Evolutionary conservation across 495 filamentous ascomycete species (phyloP), one percentile per base, ranked within the genome.

Genomic region (Podospora bellae-mahoneyi): DNA sequence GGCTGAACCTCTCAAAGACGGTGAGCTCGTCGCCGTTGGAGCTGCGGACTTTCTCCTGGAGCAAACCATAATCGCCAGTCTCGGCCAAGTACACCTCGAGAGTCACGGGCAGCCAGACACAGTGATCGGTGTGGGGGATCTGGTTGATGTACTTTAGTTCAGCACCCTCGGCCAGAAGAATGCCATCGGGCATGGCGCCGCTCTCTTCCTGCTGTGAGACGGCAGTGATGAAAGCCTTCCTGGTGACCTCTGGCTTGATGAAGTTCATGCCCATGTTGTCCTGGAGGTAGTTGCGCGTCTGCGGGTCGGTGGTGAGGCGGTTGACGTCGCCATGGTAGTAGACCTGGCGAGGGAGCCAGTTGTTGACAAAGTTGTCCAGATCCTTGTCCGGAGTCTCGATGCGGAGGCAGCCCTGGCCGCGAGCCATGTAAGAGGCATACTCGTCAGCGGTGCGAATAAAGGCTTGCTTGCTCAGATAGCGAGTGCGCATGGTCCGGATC

Each of bases 201-300:
- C 77, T 81, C 27, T 77, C 71, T 71, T 85, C 83, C 68, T 86
- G 84, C 67, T 86, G 84, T 7, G 79, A 71, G 4, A 86, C 72
- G 13, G 84, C 83, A 0, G 72, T 82, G 58, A 86, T 20, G 64
- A 86, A 80, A 27, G 84, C 79, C 20, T 74, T 74, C 19, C 84
- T 80, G 58, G 83, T 69, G 15, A 85, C 82, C 1, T 79, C 71
- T 1, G 84, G 83, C 68, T 82, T 80, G 73, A 86, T 85, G 75
- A 81, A 86, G 68, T 81, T 82, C 84, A 86, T 86, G 66, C 84
- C 84, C 84, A 86, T 86, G 73, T 85, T 85, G 77, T 86, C 84
- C 67, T 86, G 84, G 26, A 86, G 71, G 72, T 85, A 86, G 72
- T 86, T 86, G 26, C 84, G 81, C 19, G 84, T 86, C 72, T 86